Base-by-base conservation (phyloP, 163 green algal genomes). In the Chloromonas sp. region DNA sequence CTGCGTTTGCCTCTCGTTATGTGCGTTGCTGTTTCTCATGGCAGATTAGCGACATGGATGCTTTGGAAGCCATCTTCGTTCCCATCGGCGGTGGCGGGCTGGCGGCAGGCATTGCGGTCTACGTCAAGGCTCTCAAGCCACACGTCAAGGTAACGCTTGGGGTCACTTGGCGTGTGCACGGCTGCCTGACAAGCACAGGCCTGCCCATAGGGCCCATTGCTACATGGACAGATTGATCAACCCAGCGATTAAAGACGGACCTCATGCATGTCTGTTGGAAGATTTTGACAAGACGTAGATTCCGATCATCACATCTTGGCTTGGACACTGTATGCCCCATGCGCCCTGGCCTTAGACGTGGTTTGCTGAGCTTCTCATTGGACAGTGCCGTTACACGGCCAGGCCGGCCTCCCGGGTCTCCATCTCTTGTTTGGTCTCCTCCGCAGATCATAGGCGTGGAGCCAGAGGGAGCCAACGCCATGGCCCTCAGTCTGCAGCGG, bases 31-130 rank as follows among this genome's bases (percentile, higher is more conserved):
- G 36, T 36, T 36, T 36, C 36, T 36, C 36, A 36, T 36, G 36
- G 36, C 85, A 93, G 87, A 87, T 94, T 60, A 85, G 90, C 74
- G 87, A 93, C 82, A 85, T 86, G 0, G 86, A 88, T 58, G 89
- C 89, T 13, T 82, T 98, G 58, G 92, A 99, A 60, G 94, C 94
- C 78, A 93, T 99, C 70, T 99, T 99, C 87, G 96, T 99, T 70
- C 91, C 97, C 1, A 91, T 99, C 8, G 97, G 97, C 2, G 97
- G 97, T 14, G 97, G 97, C 58, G 97, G 97, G n/a, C 90, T 99
- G 15, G 94, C 97, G 57, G 97, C 97, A 0, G 97, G 97, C 83
- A 95, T 99, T 78, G 97, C 93, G 0, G 92, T 96, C 0, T 98
- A 97, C 83, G 86, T 98, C 60, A 99, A 99, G 89, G 87, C 90